These are phyloP conservation scores for Trichoderma aggressivum DNA, from an alignment of 2,329 filamentous ascomycete genomes.

Conservation along the genomic window DNA sequence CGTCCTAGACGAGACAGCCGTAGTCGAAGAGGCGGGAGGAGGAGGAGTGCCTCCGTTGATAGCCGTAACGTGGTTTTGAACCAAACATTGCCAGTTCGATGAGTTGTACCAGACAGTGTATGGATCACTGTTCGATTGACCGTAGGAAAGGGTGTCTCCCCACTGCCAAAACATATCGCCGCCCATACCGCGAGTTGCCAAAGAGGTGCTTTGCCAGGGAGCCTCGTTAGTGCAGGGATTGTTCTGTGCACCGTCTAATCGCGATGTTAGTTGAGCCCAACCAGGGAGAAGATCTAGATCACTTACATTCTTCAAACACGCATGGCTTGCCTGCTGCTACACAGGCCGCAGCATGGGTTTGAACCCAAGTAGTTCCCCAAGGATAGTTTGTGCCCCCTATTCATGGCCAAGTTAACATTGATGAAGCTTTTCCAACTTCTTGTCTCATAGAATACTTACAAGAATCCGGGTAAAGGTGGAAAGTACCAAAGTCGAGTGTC, in stretches of 20 bases:
- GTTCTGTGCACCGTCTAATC: slow-evolving; percentile 25
- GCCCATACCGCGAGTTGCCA: slow-evolving; percentile 31
- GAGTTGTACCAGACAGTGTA: slow-evolving; percentile 44
- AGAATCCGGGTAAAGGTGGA: slow-evolving; percentile 32
- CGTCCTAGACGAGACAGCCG: not conserved
- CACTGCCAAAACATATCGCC: slow-evolving; percentile 42
- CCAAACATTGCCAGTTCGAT: slow-evolving; percentile 42
- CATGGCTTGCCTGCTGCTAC: slow-evolving; percentile 30
- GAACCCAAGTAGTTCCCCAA: slow-evolving; percentile 23
- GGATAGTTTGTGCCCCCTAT: slow-evolving; percentile 21
- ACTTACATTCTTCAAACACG: slow-evolving; percentile 35
- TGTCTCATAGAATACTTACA: slow-evolving; percentile 23
- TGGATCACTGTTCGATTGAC: slow-evolving; percentile 42
- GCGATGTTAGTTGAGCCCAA: not conserved
- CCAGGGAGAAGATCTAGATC: fast-evolving
- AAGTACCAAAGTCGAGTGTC: slow-evolving; percentile 48
- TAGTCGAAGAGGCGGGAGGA: not conserved
- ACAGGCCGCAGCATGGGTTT: slow-evolving; percentile 29
- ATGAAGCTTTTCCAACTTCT: slow-evolving; percentile 19
- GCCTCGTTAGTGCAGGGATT: slow-evolving; percentile 42
- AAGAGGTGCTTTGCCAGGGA: slow-evolving; percentile 42
- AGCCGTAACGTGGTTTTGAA: slow-evolving; percentile 40
- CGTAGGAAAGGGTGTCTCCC: slow-evolving; percentile 40
- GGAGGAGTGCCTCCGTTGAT: slow-evolving; percentile 4
- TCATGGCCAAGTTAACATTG: not conserved